Percentiles rank a stretch among this genome's conserved stretches.
Conservation (phyloP, 208 protist genomes). For the Wallacemonas sp. region DNA sequence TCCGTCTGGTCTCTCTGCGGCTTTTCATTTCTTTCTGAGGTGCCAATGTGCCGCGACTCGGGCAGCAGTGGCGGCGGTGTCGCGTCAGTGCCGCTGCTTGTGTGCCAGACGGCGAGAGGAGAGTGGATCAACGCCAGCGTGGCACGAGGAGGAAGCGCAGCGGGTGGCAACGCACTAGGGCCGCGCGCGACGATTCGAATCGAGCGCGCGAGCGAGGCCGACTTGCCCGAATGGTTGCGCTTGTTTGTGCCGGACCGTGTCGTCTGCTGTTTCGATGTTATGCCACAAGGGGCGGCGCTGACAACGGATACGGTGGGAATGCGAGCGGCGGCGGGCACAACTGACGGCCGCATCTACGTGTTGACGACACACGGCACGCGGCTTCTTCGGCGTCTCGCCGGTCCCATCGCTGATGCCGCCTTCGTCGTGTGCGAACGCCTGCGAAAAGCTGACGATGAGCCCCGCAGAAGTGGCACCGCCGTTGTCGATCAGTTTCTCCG, state of each 20-base stretch:
- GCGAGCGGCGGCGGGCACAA: slow-evolving; percentile 52
- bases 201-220: not conserved
- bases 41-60: no score
- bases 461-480: slow-evolving; percentile 21
- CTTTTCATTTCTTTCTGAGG: not conserved
- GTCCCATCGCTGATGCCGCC: slow-evolving; percentile 66
- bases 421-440: slow-evolving; percentile 45
- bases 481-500: slow-evolving; percentile 34
- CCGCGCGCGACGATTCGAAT: slow-evolving; percentile 1
- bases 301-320: slow-evolving; percentile 1
- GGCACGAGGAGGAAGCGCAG: not conserved
- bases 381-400: slow-evolving; percentile 46
- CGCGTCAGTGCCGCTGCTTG: not conserved
- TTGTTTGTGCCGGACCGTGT: slow-evolving; percentile 31
- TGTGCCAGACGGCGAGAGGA: not conserved
- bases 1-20: slow-evolving; percentile 1
- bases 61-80: not conserved
- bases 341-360: slow-evolving; percentile 58
- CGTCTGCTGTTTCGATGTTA: slow-evolving; percentile 59
- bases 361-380: slow-evolving; percentile 25
- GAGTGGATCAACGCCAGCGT: slow-evolving; percentile 5
- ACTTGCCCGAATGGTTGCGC: slow-evolving; percentile 46
- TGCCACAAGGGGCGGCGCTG: slow-evolving; percentile 25
- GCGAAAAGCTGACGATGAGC: not conserved
- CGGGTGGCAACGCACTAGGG: not conserved